Evolutionary conservation across 108 stramenopile species (phyloP).

Genomic region (Skeletonema menzelii): DNA sequence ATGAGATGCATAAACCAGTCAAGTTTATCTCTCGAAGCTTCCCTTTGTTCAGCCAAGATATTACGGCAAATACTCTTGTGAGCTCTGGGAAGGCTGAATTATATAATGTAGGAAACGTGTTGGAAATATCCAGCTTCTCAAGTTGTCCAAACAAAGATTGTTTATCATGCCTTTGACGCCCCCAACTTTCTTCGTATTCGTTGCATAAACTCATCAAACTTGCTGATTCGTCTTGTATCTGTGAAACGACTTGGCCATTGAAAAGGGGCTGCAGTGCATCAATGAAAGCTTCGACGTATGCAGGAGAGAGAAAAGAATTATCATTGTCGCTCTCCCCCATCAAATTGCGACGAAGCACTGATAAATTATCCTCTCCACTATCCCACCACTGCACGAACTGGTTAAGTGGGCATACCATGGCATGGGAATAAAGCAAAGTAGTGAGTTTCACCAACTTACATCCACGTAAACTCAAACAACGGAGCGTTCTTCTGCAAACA

Average conservation of each 20-base stretch:
- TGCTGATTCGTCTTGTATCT: not conserved
- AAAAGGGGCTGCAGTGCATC: not conserved
- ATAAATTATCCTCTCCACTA: not conserved
- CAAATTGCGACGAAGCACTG: not conserved
- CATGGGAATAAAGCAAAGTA: not conserved
- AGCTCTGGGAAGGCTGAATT: not conserved
- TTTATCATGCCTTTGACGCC: not conserved
- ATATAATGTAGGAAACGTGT: not conserved
- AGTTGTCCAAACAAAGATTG: constrained; percentile 5
- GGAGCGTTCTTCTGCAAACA: not conserved
- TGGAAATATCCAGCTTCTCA: not conserved
- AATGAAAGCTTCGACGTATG: not conserved
- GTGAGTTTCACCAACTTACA: not conserved
- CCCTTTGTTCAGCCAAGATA: constrained; percentile 22
- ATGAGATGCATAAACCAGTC: not conserved
- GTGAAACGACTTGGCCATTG: not conserved
- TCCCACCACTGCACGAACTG: not conserved
- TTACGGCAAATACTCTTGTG: constrained; percentile 1
- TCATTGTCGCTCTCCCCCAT: not conserved
- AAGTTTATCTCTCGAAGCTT: constrained; percentile 3
- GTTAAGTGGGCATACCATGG: not conserved
- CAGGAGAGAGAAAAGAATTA: not conserved
- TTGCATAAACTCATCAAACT: not conserved
- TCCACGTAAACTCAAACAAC: constrained; percentile 1
- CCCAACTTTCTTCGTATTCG: not conserved